These are phyloP conservation scores for Globisporangium spiculum DNA, from an alignment of 352 stramenopile genomes.

Conservation along the genomic window DNA sequence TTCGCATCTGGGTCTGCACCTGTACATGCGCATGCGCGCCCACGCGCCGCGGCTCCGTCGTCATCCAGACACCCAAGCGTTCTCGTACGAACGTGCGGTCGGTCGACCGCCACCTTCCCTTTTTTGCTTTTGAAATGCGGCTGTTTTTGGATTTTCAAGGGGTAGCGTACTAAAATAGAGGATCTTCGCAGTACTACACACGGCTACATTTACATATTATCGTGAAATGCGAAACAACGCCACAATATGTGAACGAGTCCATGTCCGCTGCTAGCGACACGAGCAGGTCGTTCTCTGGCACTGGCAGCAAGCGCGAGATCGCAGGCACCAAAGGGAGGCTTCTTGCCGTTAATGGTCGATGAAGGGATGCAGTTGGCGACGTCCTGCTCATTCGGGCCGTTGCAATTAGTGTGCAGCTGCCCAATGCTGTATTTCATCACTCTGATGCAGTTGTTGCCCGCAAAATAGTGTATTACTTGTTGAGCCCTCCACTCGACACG, in stretches of 20 bases:
- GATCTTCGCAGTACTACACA: background rate
- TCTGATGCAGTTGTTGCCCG: background rate
- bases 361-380: too few species aligned
- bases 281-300: too few species aligned
- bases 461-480: background rate
- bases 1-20: background rate
- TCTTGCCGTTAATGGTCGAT: too few species aligned
- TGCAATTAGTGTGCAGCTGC: too few species aligned
- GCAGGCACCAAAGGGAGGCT: too few species aligned
- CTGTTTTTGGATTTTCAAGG: slow-evolving; percentile 6
- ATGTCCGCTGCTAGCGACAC: too few species aligned
- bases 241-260: too few species aligned
- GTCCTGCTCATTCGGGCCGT: too few species aligned
- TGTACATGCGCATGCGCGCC: background rate
- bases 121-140: background rate
- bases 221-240: too few species aligned
- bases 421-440: too few species aligned
- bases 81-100: background rate
- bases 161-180: background rate
- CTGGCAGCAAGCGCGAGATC: too few species aligned
- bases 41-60: slow-evolving; percentile 1
- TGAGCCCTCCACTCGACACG: background rate
- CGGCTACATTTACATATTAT: background rate
- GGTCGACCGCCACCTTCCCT: background rate
- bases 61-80: background rate